Base-by-base conservation (phyloP, 2,329 filamentous ascomycete genomes). In the Fusarium cyanostomum region DNA sequence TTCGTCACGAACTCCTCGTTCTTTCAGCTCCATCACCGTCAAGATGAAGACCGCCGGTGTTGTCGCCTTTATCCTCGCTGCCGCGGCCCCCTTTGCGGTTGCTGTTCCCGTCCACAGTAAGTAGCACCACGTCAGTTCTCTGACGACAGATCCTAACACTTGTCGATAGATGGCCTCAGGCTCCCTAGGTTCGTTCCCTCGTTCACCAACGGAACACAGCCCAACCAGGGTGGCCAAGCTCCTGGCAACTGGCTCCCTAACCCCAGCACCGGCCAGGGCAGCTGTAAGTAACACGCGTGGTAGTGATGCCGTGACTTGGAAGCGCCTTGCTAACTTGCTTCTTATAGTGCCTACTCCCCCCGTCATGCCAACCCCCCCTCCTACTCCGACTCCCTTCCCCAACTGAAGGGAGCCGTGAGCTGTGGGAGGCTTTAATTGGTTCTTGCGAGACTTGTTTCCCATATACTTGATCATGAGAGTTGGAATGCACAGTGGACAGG, bases 31-130 rank as follows among this genome's bases (percentile, higher is more conserved):
- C 46, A 53, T 33, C n/a, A 42, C 27, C 28, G 27, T 50, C 53
- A 66, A 55, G n/a, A 72, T 72, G 71, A 72, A 72, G 68, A 58
- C 67, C 37, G 38, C 54, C 49, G 58, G 46, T 45, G 56, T 59
- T 39, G 16, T 66, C 43, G 31, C 64, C 33, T 38, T 72, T 26
- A 27, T 60, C 41, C 42, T 72, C 41, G 63, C 66, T 35, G 53
- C 48, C 21, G 49, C 59, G 46, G 62, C 59, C 9, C 56, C 70
- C 9, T 38, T 72, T 24, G 58, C 56, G 3, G 18, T 56, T 33
- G 65, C 70, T 38, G 39, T 62, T 30, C 48, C 62, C 26, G 46
- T 62, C 39, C 67, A 52, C 4, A 37, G 66, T 69, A 11, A 65
- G 52, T 52, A 30, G 9, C 31, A 3, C 7, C 33, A 13, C 9